phyloP scores from a whole-genome alignment of 192 early-diverging fungal genomes.

The Rhizophlyctis rosea region DNA sequence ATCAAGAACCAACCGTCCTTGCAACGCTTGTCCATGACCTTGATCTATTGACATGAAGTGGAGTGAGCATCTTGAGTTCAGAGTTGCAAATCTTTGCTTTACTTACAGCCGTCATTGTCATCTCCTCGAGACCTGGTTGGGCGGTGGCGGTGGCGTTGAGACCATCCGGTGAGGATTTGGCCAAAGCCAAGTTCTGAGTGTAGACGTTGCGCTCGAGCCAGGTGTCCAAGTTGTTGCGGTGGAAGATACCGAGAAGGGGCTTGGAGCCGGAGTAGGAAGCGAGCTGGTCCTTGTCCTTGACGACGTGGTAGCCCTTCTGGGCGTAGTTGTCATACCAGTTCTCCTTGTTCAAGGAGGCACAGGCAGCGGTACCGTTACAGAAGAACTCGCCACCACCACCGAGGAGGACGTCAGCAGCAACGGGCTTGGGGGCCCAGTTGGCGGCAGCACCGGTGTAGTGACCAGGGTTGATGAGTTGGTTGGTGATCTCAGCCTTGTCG shows the following conservation, averaged over 20 bases:
- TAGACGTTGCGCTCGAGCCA: slow-evolving; percentile 64
- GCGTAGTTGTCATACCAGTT: slow-evolving; percentile 50
- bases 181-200: slow-evolving; percentile 37
- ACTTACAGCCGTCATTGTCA: slow-evolving; percentile 51
- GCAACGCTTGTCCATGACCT: slow-evolving; percentile 56
- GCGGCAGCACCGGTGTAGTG: slow-evolving; percentile 1
- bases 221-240: slow-evolving; percentile 53
- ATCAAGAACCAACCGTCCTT: slow-evolving; percentile 64
- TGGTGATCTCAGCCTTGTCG: slow-evolving; percentile 49
- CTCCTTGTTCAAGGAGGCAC: slow-evolving; percentile 39
- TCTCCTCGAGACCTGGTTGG: slow-evolving; percentile 57
- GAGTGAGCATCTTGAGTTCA: neutral
- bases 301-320: slow-evolving; percentile 56
- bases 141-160: slow-evolving; percentile 40
- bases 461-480: neutral
- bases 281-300: slow-evolving; percentile 44
- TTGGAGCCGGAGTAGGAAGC: slow-evolving; percentile 47
- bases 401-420: slow-evolving; percentile 59
- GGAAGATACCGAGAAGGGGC: slow-evolving; percentile 64
- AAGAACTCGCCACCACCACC: slow-evolving; percentile 64
- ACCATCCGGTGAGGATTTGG: slow-evolving; percentile 1
- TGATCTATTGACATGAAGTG: slow-evolving; percentile 18
- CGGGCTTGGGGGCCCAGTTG: slow-evolving; percentile 37
- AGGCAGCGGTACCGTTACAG: slow-evolving; percentile 25
- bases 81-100: neutral